phyloP scores from a whole-genome alignment of 1,284 basidiomycete genomes.

The Microbotryum saponariae region DNA sequence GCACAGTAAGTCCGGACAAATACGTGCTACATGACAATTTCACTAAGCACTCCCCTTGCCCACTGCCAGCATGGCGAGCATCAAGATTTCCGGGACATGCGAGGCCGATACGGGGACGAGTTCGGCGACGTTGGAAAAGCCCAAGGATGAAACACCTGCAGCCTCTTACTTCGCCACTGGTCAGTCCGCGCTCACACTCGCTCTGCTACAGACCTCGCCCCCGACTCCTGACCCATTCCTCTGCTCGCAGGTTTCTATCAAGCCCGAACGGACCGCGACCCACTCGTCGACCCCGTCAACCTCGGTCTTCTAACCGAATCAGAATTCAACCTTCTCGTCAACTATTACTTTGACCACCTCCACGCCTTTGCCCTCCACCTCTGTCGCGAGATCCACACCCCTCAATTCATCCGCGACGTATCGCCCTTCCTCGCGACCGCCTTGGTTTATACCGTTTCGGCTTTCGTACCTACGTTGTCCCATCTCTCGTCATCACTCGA shows the following conservation, averaged over 20 bases:
- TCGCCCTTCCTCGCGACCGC: slow-evolving; percentile 29
- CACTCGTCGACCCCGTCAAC: slow-evolving; percentile 18
- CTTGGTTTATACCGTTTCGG: slow-evolving; percentile 11
- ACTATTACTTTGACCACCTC: slow-evolving; percentile 19
- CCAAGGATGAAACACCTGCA: background rate
- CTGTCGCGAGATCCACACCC: slow-evolving; percentile 14
- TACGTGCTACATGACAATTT: background rate
- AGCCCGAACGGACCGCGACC: slow-evolving; percentile 15
- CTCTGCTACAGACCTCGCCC: background rate
- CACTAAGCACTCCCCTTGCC: background rate
- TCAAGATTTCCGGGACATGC: slow-evolving; percentile 7
- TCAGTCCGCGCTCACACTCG: background rate
- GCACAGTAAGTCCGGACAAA: slow-evolving; percentile 3
- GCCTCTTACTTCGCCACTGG: slow-evolving; percentile 1
- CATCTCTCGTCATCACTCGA: slow-evolving; percentile 10
- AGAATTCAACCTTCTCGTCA: slow-evolving; percentile 18
- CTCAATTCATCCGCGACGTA: slow-evolving; percentile 20
- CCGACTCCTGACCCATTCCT: slow-evolving; percentile 10
- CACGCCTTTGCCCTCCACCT: slow-evolving; percentile 22
- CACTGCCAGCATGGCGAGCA: slow-evolving; percentile 14
- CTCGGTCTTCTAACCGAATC: slow-evolving; percentile 16
- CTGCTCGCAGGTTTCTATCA: slow-evolving; percentile 21
- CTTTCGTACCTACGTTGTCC: slow-evolving; percentile 8
- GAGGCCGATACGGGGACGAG: slow-evolving; percentile 24
- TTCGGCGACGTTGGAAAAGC: background rate